Conservation (phyloP, 1,284 basidiomycete species). For the Exsudoporus floridanus region DNA sequence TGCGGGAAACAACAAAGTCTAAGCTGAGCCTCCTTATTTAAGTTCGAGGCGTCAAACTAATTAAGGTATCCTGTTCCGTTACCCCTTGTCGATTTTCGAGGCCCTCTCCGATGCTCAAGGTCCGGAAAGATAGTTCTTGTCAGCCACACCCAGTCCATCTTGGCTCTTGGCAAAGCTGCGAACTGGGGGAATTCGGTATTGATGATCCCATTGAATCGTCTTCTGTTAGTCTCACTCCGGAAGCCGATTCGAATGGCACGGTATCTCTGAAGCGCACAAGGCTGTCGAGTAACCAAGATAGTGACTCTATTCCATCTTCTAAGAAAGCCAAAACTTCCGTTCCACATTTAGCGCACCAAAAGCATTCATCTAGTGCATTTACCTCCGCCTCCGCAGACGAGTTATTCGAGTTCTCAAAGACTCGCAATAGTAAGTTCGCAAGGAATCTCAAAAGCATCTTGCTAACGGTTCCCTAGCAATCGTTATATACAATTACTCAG, state of each 20-base stretch:
- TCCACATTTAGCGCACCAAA: not conserved
- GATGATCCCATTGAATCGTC: conserved; percentile 33
- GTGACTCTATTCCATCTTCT: conserved; percentile 6
- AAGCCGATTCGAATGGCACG: conserved; percentile 9
- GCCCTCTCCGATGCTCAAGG: conserved; percentile 46
- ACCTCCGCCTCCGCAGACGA: conserved; percentile 9
- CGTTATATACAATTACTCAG: conserved; percentile 17
- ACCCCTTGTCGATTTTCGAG: not conserved
- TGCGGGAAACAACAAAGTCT: conserved; percentile 5
- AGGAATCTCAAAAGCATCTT: not conserved
- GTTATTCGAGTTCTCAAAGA: conserved; percentile 23
- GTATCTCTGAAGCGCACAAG: conserved; percentile 20
- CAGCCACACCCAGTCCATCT: conserved; percentile 6
- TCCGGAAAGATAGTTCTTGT: conserved; percentile 51
- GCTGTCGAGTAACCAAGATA: conserved; percentile 7
- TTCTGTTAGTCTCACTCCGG: conserved; percentile 29
- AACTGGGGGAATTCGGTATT: conserved; percentile 35
- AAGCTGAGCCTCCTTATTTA: conserved; percentile 1
- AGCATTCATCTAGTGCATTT: not conserved
- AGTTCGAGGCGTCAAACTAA: not conserved
- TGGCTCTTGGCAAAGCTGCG: conserved; percentile 11
- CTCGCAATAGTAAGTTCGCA: conserved; percentile 26
- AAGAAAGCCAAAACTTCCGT: conserved; percentile 16
- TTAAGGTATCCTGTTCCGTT: not conserved
- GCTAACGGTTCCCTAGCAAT: conserved; percentile 18